These are phyloP conservation scores for Colletotrichum lindemuthianum DNA, from an alignment of 2,329 filamentous ascomycete genomes.

Conservation along the genomic window DNA sequence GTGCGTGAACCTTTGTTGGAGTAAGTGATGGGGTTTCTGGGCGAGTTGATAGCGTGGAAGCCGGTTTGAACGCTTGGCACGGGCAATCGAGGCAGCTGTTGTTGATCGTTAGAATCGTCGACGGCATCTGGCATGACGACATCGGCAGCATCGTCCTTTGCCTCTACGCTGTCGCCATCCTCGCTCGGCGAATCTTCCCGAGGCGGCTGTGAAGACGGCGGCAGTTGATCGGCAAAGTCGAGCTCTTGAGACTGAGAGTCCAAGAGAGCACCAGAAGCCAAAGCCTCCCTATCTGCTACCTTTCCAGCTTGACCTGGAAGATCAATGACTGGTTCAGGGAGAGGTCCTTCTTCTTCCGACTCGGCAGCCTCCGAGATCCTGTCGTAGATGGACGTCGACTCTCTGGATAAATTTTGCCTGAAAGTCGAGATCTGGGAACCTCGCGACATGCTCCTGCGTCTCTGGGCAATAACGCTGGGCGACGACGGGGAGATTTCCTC, in stretches of 20 bases:
- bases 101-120: neutral
- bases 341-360: neutral
- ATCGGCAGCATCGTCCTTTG: slow-evolving; percentile 33
- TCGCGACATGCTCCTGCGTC: slow-evolving; percentile 32
- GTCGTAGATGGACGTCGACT: slow-evolving; percentile 5
- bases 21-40: slow-evolving; percentile 44
- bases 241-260: neutral
- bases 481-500: slow-evolving; percentile 7
- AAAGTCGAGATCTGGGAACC: slow-evolving; percentile 30
- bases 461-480: slow-evolving; percentile 24
- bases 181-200: slow-evolving; percentile 16
- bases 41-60: slow-evolving; percentile 25
- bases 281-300: neutral
- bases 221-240: slow-evolving; percentile 17
- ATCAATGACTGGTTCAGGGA: neutral
- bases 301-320: neutral
- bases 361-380: slow-evolving; percentile 19
- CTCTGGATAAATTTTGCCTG: slow-evolving; percentile 17
- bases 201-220: slow-evolving; percentile 28
- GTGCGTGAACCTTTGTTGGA: slow-evolving; percentile 48
- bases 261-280: slow-evolving; percentile 5
- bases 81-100: slow-evolving; percentile 17
- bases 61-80: slow-evolving; percentile 1
- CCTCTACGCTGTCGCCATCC: slow-evolving; percentile 39
- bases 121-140: slow-evolving; percentile 4